Evolutionary conservation across 257 asterid species (phyloP).

Genomic region (Mitragyna speciosa): DNA sequence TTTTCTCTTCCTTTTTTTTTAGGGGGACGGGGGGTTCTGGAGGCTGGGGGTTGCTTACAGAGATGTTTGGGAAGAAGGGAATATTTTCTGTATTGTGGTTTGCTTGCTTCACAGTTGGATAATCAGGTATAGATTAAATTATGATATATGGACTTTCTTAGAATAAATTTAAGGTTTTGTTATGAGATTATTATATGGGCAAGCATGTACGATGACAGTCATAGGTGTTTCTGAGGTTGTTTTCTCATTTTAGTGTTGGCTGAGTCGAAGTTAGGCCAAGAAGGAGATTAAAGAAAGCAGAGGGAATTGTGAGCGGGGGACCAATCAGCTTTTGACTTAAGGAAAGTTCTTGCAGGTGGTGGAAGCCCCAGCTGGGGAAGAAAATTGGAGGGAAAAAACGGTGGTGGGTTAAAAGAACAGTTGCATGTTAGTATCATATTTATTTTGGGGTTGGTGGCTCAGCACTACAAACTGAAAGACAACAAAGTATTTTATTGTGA

Average conservation of each 20-base stretch:
- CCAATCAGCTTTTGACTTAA: constrained; percentile 59
- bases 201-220: constrained; percentile 10
- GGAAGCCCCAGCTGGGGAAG: constrained; percentile 28
- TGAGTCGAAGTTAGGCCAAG: constrained; percentile 45
- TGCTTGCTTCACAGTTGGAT: constrained; percentile 42
- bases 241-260: constrained; percentile 12
- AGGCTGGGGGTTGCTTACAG: too few species aligned
- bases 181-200: neutral
- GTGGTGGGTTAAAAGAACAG: constrained; percentile 28
- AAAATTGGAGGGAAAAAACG: constrained; percentile 41
- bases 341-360: constrained; percentile 28
- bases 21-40: too few species aligned
- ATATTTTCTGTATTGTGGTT: neutral
- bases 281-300: constrained; percentile 32
- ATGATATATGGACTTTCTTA: constrained; percentile 1
- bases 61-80: constrained; percentile 1
- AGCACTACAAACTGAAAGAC: too few species aligned
- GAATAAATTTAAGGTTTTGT: constrained; percentile 6
- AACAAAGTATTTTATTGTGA: too few species aligned
- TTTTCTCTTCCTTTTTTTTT: too few species aligned
- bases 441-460: neutral
- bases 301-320: constrained; percentile 21
- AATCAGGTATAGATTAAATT: constrained; percentile 20
- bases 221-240: constrained; percentile 1
- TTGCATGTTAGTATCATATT: neutral